Base-by-base conservation (phyloP, 108 stramenopile genomes). In the Fragilaria crotonensis region DNA sequence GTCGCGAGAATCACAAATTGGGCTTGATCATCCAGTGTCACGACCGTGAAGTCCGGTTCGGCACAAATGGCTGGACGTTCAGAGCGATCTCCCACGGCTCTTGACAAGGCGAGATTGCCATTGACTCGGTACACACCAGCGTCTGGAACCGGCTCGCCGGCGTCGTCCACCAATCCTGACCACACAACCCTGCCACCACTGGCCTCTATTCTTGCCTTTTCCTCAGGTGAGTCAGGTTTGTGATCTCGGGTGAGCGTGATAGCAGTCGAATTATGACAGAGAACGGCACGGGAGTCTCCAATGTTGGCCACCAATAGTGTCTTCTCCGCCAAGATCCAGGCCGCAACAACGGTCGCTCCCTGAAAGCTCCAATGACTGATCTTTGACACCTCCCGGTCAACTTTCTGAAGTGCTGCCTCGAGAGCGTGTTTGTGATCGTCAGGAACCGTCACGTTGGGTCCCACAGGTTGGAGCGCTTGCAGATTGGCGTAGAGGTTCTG, bases 71-170 rank as follows among this genome's bases (percentile, higher is more conserved):
- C 74, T 5, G 97, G 97, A 5, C 89, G 74, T 58, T 93, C 94
- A 25, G 78, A 77, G 3, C 91, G 73, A 70, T 97, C 97, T n/a
- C 97, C 97, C 47, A 97, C 83, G 4, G 97, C 87, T 5, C 97
- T 67, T 2, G 97, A 90, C 17, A 97, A 59, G 30, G 97, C 92
- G 25, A 97, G 70, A 63, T 93, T 97, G 17, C 96, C 94, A 79
- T 97, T 97, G 47, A 97, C 89, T 25, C 97, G 65, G 66, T 90
- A 95, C 2, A 94, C 90, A 3, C 94, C 94, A 2, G 59, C 68
- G n/a, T 79, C 69, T 27, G 59, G 59, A 47, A 91, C 64, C 20
- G 85, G 88, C 11, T 67, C 33, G 9, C 66, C 67, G 4, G 44
- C 20, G 0, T 1, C 29, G 65, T 79, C 66, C 0, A 71, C 61